A percentile compares a stretch with the other conserved stretches of the same genome.
phyloP scores from a whole-genome alignment of 768 basidiomycete species.

The Piloderma croceum region DNA sequence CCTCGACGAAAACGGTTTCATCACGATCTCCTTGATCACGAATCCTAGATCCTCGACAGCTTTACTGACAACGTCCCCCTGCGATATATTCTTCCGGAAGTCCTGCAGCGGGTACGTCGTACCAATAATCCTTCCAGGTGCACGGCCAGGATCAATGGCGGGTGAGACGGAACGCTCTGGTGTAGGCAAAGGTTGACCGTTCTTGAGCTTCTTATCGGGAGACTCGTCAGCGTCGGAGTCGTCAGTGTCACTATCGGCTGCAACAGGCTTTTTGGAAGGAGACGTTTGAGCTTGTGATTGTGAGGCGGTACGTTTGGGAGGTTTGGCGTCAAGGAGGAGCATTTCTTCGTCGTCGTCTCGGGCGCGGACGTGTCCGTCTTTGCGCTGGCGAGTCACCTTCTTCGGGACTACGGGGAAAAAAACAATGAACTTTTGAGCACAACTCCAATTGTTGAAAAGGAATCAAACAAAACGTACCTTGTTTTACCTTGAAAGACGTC shows the following conservation, averaged over 20 bases:
- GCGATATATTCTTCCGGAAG: constrained; percentile 63
- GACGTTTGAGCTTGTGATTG: constrained; percentile 8
- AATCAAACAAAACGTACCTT: constrained; percentile 41
- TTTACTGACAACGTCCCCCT: constrained; percentile 78
- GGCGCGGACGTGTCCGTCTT: constrained; percentile 59
- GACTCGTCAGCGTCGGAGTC: constrained; percentile 30
- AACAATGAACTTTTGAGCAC: constrained; percentile 1
- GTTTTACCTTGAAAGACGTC: constrained; percentile 66
- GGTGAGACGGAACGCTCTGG: constrained; percentile 48
- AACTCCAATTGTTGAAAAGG: background rate
- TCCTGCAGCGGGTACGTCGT: constrained; percentile 68
- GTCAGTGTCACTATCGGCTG: constrained; percentile 53
- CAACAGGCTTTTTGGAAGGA: constrained; percentile 1
- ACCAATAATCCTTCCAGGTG: constrained; percentile 72
- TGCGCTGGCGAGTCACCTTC: constrained; percentile 47
- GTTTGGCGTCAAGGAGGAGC: constrained; percentile 41
- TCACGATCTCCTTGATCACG: constrained; percentile 66
- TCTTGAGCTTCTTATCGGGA: constrained; percentile 11
- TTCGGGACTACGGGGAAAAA: constrained; percentile 49
- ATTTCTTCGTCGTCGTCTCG: constrained; percentile 56
- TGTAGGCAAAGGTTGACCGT: constrained; percentile 37
- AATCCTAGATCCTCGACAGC: constrained; percentile 74
- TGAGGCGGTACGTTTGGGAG: constrained; percentile 16
- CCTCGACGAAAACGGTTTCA: constrained; percentile 63
- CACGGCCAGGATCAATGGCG: constrained; percentile 44